These are phyloP conservation scores for Fusarium buxicola DNA, from an alignment of 2,329 filamentous ascomycete genomes.

Conservation along the genomic window DNA sequence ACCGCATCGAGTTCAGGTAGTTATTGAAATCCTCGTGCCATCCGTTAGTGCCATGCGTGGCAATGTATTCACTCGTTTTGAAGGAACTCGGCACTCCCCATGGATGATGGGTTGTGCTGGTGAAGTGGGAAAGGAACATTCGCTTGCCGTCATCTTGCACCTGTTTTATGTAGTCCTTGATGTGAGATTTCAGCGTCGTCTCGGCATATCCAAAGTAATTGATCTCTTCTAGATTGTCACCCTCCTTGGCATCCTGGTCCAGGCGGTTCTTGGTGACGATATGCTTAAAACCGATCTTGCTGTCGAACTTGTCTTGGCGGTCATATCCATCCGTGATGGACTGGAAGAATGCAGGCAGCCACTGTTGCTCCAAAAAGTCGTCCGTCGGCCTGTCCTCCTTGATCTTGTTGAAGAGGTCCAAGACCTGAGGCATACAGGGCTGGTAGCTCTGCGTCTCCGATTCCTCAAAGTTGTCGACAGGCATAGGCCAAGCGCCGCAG, in stretches of 20 bases:
- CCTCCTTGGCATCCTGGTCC: constrained; percentile 28
- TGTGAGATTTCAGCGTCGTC: constrained; percentile 46
- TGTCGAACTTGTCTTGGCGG: constrained; percentile 49
- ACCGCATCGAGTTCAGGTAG: constrained; percentile 51
- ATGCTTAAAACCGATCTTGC: constrained; percentile 48
- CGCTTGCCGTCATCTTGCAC: constrained; percentile 49
- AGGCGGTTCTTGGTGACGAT: constrained; percentile 47
- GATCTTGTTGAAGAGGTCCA: constrained; percentile 49
- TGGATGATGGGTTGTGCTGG: constrained; percentile 53
- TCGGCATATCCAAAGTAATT: constrained; percentile 54
- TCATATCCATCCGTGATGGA: constrained; percentile 53
- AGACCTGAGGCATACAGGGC: constrained; percentile 56
- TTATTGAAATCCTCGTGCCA: constrained; percentile 49
- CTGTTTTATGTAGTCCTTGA: constrained; percentile 47
- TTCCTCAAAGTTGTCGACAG: constrained; percentile 56
- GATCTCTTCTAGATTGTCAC: constrained; percentile 39
- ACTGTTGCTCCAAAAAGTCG: constrained; percentile 47
- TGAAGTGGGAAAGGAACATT: constrained; percentile 53
- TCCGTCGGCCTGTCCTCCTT: constrained; percentile 30
- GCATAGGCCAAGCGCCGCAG: constrained; percentile 56
- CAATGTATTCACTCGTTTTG: constrained; percentile 32
- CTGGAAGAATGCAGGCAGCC: constrained; percentile 52
- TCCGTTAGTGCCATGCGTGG: constrained; percentile 39
- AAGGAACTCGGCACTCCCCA: constrained; percentile 42
- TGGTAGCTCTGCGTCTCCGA: constrained; percentile 56